These are phyloP conservation scores for Tylopilus sp. DNA, from an alignment of 768 basidiomycete genomes.

Conservation along the genomic window DNA sequence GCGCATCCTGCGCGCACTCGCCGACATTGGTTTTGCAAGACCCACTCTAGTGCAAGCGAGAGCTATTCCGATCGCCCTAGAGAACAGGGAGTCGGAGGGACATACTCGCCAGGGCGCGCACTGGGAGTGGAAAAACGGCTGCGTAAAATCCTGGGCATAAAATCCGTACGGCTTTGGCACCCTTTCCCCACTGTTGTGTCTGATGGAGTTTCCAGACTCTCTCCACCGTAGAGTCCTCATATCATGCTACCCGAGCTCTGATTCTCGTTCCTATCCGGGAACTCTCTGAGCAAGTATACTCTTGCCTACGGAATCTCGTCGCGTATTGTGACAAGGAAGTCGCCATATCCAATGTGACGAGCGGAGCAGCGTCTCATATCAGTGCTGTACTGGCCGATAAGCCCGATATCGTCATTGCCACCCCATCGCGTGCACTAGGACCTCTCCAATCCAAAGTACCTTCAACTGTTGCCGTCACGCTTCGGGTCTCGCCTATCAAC, in stretches of 20 bases:
- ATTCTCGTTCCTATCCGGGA: constrained; percentile 91
- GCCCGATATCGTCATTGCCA: constrained; percentile 82
- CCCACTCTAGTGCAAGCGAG: no score
- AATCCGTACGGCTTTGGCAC: constrained; percentile 78
- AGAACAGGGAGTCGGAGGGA: no score
- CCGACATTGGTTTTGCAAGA: constrained; percentile 83
- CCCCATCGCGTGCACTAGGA: constrained; percentile 63
- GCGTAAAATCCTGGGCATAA: constrained; percentile 86
- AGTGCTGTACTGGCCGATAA: constrained; percentile 61
- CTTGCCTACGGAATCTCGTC: constrained; percentile 60
- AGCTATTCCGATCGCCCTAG: no score
- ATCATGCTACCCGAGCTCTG: constrained; percentile 66
- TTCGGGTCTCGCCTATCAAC: constrained; percentile 1
- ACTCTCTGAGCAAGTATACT: constrained; percentile 84
- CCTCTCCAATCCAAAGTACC: constrained; percentile 69
- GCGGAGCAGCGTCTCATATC: constrained; percentile 65
- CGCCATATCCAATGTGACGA: constrained; percentile 71
- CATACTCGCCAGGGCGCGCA: constrained; percentile 91
- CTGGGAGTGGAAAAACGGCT: constrained; percentile 96
- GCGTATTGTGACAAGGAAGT: constrained; percentile 80
- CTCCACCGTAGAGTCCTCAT: constrained; percentile 36
- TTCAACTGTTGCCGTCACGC: background rate
- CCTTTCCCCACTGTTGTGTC: background rate
- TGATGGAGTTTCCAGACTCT: constrained; percentile 28
- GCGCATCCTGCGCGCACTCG: constrained; percentile 83